phyloP scores from a whole-genome alignment of 257 asterid species.

The Voacanga thouarsii region DNA sequence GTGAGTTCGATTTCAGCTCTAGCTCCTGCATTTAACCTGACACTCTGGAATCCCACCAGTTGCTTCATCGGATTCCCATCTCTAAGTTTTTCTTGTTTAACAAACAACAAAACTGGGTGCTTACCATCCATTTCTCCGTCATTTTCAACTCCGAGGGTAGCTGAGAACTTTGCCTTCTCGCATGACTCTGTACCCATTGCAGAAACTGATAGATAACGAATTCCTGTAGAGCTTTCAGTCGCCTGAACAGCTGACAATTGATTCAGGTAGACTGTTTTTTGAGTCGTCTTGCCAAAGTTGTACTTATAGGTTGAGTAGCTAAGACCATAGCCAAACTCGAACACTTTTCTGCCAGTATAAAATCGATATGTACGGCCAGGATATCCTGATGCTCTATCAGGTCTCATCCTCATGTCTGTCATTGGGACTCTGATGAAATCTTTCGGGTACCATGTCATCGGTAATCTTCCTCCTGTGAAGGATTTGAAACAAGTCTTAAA shows the following conservation, averaged over 20 bases:
- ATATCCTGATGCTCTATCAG: conserved; percentile 56
- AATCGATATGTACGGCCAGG: conserved; percentile 78
- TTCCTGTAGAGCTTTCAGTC: conserved; percentile 18
- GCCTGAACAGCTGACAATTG: conserved; percentile 15
- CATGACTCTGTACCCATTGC: conserved; percentile 42
- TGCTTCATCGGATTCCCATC: conserved; percentile 43
- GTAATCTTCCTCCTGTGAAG: conserved; percentile 68
- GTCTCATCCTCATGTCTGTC: conserved; percentile 92
- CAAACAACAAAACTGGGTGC: conserved; percentile 64
- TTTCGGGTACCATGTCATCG: conserved; percentile 84
- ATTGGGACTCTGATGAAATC: conserved; percentile 55
- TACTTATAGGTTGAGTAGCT: conserved; percentile 70
- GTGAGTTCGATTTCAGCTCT: conserved; percentile 40
- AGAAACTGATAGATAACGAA: conserved; percentile 34
- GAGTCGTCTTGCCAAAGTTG: conserved; percentile 39
- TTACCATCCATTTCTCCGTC: conserved; percentile 51
- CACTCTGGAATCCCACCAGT: conserved; percentile 61
- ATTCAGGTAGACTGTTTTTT: conserved; percentile 46
- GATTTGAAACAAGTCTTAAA: not conserved
- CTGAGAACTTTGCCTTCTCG: conserved; percentile 49
- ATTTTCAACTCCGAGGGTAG: conserved; percentile 53
- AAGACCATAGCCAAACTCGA: conserved; percentile 68
- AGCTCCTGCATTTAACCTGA: conserved; percentile 44
- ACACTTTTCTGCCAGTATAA: conserved; percentile 64
- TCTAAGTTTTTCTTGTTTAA: conserved; percentile 21